phyloP scores from a whole-genome alignment of 2,329 filamentous ascomycete species.

The Paecilomyces formosus region DNA sequence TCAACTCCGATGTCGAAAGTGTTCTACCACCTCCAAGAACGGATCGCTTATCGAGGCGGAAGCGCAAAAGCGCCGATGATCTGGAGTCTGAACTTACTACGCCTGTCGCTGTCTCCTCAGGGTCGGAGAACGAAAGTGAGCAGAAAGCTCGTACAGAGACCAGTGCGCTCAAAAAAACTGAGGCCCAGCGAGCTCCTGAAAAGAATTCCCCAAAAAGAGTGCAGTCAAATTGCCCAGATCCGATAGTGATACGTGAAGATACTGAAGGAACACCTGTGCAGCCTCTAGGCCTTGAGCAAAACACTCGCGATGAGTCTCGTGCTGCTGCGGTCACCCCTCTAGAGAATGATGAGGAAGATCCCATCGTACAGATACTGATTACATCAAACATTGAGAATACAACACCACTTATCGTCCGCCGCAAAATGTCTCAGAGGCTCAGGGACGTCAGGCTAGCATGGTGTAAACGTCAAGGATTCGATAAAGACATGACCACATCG shows the following conservation, averaged over 20 bases:
- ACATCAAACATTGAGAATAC: slow-evolving; percentile 58
- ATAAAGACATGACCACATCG: slow-evolving; percentile 40
- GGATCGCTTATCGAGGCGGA: no score
- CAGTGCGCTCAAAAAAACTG: background rate
- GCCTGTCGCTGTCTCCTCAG: background rate
- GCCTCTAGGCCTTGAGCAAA: background rate
- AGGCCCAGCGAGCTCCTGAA: background rate
- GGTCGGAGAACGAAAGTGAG: background rate
- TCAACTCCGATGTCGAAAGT: background rate
- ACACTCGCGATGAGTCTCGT: background rate
- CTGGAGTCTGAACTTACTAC: background rate
- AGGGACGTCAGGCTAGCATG: slow-evolving; percentile 62
- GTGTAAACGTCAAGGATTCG: slow-evolving; percentile 55
- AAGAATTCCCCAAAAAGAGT: background rate
- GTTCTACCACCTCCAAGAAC: background rate
- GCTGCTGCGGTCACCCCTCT: slow-evolving; percentile 1
- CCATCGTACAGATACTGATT: slow-evolving; percentile 58
- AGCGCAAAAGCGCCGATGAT: background rate
- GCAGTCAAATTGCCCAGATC: background rate
- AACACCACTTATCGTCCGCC: slow-evolving; percentile 54
- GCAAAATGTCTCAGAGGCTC: slow-evolving; percentile 61
- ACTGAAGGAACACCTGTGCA: background rate
- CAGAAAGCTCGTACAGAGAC: background rate
- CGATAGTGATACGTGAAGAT: background rate
- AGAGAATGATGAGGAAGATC: slow-evolving; percentile 34